A percentile compares a stretch with the other conserved stretches of the same genome.
These are phyloP conservation scores for Fragaria ananassa DNA, from an alignment of 306 rosid genomes.

Conservation along the genomic window DNA sequence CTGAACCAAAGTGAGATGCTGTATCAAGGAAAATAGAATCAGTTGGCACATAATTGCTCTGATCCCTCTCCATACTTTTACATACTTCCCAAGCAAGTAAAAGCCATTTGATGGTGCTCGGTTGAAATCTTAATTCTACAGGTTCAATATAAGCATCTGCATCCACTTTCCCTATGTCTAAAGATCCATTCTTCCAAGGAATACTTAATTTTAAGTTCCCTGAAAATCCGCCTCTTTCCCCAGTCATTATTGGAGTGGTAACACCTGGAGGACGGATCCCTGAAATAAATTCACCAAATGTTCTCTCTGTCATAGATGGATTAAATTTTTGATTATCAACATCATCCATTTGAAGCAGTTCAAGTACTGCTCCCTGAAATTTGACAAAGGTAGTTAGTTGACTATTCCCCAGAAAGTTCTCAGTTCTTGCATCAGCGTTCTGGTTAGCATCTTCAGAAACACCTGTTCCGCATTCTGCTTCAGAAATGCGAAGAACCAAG, in stretches of 20 bases:
- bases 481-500: constrained; percentile 74
- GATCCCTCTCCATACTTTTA: constrained; percentile 47
- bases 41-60: constrained; percentile 24
- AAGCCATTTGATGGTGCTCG: constrained; percentile 69
- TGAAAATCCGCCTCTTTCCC: constrained; percentile 75
- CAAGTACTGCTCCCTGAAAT: constrained; percentile 75
- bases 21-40: constrained; percentile 43
- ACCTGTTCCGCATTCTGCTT: constrained; percentile 81
- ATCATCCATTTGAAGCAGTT: constrained; percentile 63
- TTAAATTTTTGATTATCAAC: constrained; percentile 23
- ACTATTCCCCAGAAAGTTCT: constrained; percentile 73
- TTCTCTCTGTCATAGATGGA: constrained; percentile 32
- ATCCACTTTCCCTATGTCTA: constrained; percentile 79
- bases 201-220: constrained; percentile 78
- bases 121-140: constrained; percentile 68
- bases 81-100: constrained; percentile 56
- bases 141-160: constrained; percentile 77
- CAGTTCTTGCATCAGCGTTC: constrained; percentile 40
- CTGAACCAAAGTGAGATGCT: constrained; percentile 32
- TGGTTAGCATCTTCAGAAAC: constrained; percentile 63
- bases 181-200: constrained; percentile 94
- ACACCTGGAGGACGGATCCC: constrained; percentile 35
- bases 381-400: constrained; percentile 69
- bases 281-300: constrained; percentile 37
- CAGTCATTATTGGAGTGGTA: constrained; percentile 60